A percentile compares a stretch with the other conserved stretches of the same genome.
These are phyloP conservation scores for Sporobolomyces roseus DNA, from an alignment of 768 basidiomycete genomes.

Conservation along the genomic window DNA sequence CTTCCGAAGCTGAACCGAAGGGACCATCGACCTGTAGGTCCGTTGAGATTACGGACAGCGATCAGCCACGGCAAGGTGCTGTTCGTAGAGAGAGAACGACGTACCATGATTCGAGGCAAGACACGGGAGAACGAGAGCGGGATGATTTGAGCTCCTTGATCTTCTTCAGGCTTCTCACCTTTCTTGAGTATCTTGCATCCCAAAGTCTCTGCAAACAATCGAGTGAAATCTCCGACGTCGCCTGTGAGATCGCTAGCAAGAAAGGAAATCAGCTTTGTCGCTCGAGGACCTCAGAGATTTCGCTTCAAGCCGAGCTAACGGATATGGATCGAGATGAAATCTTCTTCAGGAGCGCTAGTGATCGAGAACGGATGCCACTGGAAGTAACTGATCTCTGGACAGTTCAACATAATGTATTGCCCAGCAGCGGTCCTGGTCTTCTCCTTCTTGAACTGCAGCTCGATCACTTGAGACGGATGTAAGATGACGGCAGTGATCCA, in stretches of 20 bases:
- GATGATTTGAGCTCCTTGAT: conserved; percentile 57
- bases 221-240: conserved; percentile 78
- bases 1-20: conserved; percentile 82
- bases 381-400: conserved; percentile 88
- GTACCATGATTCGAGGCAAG: conserved; percentile 79
- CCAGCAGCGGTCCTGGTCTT: conserved; percentile 56
- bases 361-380: conserved; percentile 98
- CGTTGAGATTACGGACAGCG: background rate
- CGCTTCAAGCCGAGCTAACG: conserved; percentile 50
- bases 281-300: background rate
- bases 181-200: conserved; percentile 62
- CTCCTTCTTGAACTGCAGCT: conserved; percentile 97
- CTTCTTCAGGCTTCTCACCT: conserved; percentile 54
- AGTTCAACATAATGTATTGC: conserved; percentile 79
- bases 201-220: conserved; percentile 70
- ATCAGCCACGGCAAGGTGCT: background rate
- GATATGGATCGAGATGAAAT: conserved; percentile 90
- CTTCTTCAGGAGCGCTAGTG: conserved; percentile 82
- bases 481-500: conserved; percentile 84
- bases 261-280: background rate
- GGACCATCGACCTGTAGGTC: conserved; percentile 67
- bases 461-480: conserved; percentile 89
- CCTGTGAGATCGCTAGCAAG: background rate
- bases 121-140: conserved; percentile 65
- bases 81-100: background rate